These are phyloP conservation scores for Cadophora sp. DNA, from an alignment of 2,329 filamentous ascomycete species.

Conservation along the genomic window DNA sequence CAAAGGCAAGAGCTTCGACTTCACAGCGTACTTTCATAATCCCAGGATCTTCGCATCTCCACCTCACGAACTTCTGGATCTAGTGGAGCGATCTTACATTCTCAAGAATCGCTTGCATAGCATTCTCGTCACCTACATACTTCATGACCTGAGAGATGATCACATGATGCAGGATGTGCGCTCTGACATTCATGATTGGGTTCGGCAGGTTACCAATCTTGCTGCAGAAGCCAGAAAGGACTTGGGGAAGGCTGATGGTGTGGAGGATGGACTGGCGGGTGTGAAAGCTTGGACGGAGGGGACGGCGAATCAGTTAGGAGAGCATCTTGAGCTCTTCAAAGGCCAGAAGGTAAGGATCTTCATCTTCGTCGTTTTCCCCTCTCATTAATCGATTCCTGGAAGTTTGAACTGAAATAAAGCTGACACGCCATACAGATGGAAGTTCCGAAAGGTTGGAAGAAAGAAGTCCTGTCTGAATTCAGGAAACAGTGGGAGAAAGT, in stretches of 20 bases:
- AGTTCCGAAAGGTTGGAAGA: slow-evolving; percentile 24
- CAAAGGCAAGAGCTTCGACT: slow-evolving; percentile 38
- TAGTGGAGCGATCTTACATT: slow-evolving; percentile 37
- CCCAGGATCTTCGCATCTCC: slow-evolving; percentile 32
- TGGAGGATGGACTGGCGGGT: slow-evolving; percentile 13
- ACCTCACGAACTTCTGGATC: slow-evolving; percentile 35
- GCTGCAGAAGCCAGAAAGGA: background rate
- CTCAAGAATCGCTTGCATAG: slow-evolving; percentile 37
- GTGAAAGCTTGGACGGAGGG: slow-evolving; percentile 30
- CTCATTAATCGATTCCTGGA: background rate
- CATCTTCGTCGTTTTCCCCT: background rate
- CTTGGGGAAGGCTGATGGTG: background rate
- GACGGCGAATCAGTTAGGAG: slow-evolving; percentile 27
- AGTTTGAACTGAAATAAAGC: background rate
- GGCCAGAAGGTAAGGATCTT: slow-evolving; percentile 19
- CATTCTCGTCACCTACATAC: slow-evolving; percentile 35
- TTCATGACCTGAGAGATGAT: slow-evolving; percentile 23
- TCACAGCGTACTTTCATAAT: slow-evolving; percentile 41
- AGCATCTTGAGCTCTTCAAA: slow-evolving; percentile 23
- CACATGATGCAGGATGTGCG: slow-evolving; percentile 22
- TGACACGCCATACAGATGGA: slow-evolving; percentile 10
- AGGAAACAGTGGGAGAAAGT: slow-evolving; percentile 32
- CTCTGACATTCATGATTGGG: slow-evolving; percentile 28
- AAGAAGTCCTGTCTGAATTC: slow-evolving; percentile 31
- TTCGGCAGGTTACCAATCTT: slow-evolving; percentile 26